These are phyloP conservation scores for Aspergillus asperescens DNA, from an alignment of 495 filamentous ascomycete species.

Conservation along the genomic window DNA sequence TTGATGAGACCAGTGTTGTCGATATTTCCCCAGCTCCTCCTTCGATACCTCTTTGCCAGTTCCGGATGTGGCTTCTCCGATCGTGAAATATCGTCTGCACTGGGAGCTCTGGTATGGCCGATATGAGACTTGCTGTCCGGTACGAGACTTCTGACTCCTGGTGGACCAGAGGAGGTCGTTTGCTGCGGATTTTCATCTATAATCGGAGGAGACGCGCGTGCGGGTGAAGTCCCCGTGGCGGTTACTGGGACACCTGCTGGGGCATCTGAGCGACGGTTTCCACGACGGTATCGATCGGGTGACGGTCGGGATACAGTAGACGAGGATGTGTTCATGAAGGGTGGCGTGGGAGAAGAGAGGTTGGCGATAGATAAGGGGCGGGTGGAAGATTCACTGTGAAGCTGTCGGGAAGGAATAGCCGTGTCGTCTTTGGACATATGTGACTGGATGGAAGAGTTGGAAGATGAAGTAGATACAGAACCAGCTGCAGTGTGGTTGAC, in stretches of 20 bases:
- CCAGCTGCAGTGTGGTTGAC: slow-evolving; percentile 55
- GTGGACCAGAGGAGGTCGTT: neutral
- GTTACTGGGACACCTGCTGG: slow-evolving; percentile 40
- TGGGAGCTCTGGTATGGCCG: slow-evolving; percentile 41
- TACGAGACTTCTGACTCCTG: slow-evolving; percentile 7
- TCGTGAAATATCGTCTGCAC: slow-evolving; percentile 50
- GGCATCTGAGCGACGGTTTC: slow-evolving; percentile 46
- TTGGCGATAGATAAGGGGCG: slow-evolving; percentile 51
- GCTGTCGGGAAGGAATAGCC: slow-evolving; percentile 39
- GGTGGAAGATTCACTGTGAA: slow-evolving; percentile 32
- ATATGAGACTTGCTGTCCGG: slow-evolving; percentile 10
- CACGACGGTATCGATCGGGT: slow-evolving; percentile 63
- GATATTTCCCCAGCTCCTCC: slow-evolving; percentile 77
- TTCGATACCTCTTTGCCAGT: slow-evolving; percentile 67
- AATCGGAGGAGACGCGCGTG: slow-evolving; percentile 7
- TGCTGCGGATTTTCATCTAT: slow-evolving; percentile 25
- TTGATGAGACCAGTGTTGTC: slow-evolving; percentile 51
- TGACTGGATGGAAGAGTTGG: slow-evolving; percentile 38
- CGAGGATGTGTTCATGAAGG: slow-evolving; percentile 41
- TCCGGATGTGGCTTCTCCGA: slow-evolving; percentile 47
- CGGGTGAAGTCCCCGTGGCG: slow-evolving; percentile 19
- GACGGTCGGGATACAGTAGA: slow-evolving; percentile 53
- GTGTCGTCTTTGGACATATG: slow-evolving; percentile 47
- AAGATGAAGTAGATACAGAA: slow-evolving; percentile 56
- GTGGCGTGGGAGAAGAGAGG: slow-evolving; percentile 36